These are phyloP conservation scores for Tilletia setariae DNA, from an alignment of 1,284 basidiomycete genomes.

Conservation along the genomic window DNA sequence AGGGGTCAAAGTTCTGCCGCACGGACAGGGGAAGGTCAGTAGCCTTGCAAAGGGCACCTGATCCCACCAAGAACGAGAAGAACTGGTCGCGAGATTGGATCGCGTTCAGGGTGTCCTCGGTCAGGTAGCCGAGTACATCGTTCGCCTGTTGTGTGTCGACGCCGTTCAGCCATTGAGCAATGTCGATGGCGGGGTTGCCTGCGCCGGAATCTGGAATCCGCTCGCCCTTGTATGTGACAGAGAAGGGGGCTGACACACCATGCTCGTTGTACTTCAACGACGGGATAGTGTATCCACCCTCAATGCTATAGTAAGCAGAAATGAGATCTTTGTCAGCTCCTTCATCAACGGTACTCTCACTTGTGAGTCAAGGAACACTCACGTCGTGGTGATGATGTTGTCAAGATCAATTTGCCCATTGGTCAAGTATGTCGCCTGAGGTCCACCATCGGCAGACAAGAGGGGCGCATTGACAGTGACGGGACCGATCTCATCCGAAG, in stretches of 20 bases:
- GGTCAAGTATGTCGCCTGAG: background rate
- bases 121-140: background rate
- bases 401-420: background rate
- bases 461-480: constrained; percentile 16
- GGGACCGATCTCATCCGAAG: constrained; percentile 8
- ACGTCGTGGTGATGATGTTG: constrained; percentile 17
- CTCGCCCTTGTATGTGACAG: background rate
- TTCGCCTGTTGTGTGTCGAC: background rate
- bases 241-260: constrained; percentile 19
- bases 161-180: background rate
- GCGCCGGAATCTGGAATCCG: background rate
- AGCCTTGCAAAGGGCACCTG: background rate
- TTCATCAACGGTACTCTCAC: constrained; percentile 22
- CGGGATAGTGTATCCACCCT: constrained; percentile 32
- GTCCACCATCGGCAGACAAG: constrained; percentile 18
- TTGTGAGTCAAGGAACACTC: constrained; percentile 33
- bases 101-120: background rate
- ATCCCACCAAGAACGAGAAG: background rate
- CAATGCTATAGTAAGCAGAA: constrained; percentile 9
- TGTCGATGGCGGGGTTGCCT: background rate
- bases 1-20: background rate
- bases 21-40: background rate
- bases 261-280: constrained; percentile 37
- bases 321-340: constrained; percentile 37
- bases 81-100: background rate